Conservation (phyloP, 352 stramenopile genomes). For the Phytophthora tubulina region DNA sequence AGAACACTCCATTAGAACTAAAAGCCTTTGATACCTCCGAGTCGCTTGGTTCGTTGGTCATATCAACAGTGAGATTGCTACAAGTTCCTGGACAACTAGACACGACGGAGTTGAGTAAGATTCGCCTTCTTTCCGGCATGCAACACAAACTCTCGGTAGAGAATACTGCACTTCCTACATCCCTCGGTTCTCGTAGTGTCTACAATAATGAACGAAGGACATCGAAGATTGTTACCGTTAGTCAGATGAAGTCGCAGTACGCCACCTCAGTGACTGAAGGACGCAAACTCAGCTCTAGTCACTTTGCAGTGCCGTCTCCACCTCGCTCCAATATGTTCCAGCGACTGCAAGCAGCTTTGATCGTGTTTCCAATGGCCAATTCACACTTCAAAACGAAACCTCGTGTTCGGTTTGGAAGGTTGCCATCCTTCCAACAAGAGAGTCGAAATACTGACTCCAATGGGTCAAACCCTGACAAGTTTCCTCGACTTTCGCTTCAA, state of each 20-base stretch:
- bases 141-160: constrained; percentile 18
- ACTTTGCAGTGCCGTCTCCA: background rate
- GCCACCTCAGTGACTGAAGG: constrained; percentile 9
- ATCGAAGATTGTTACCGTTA: constrained; percentile 3
- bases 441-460: too few relatives aligned
- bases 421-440: too few relatives aligned
- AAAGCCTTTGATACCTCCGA: background rate
- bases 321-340: background rate
- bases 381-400: background rate
- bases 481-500: too few relatives aligned
- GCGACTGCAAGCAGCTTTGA: background rate
- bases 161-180: constrained; percentile 15
- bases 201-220: constrained; percentile 26
- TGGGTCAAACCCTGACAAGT: too few relatives aligned
- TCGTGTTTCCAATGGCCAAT: background rate
- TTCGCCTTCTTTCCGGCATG: constrained; percentile 30
- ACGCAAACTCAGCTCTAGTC: background rate
- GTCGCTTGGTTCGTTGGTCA: constrained; percentile 11
- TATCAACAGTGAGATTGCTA: constrained; percentile 20
- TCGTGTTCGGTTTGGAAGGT: background rate
- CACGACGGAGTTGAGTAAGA: constrained; percentile 5
- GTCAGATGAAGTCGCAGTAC: constrained; percentile 25
- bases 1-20: background rate
- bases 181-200: constrained; percentile 14
- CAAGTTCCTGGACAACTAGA: constrained; percentile 29